Base-by-base conservation (phyloP, 345 rosid genomes). In the Turritis glabra region DNA sequence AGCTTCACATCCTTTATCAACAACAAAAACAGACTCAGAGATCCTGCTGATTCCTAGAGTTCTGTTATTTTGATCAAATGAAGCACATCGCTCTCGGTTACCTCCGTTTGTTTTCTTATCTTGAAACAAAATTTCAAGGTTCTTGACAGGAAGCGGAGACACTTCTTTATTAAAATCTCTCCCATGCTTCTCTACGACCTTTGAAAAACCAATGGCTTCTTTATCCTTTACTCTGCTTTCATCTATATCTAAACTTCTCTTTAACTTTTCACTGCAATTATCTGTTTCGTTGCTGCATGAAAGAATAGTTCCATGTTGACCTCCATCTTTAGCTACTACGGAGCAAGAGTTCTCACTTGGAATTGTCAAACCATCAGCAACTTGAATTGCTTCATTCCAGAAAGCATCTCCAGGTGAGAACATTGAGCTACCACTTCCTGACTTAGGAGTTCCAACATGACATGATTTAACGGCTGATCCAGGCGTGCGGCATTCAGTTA, bases 361-460 rank as follows among this genome's bases (percentile, higher is more conserved):
- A 62, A 70, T 66, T 79, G 78, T 72, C 79, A 93, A 78, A 55
- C 93, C 91, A 84, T 94, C 98, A 79, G 95, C 98, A 80, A 94
- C 75, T 79, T 85, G 84, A 81, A 94, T 84, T 61, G 97, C 98
- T 81, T 94, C 98, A 83, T 84, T 86, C 98, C 98, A 94, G 79
- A 94, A 94, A 69, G 89, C 85, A n/a, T 94, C 98, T 66, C 97
- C 97, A 8, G 97, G 98, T 46, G 98, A 94, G 84, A 93, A 85
- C 63, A 86, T 81, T 55, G 95, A 91, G 84, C 90, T 94, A 81
- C 98, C 93, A 73, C 85, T 78, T 71, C 80, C 73, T 55, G 97
- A 91, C 73, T 83, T 86, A 21, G 97, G 96, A 55, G 96, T 92
- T 62, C 70, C 79, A 53, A 59, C 64, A 62, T 62, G 68, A 60